These are phyloP conservation scores for Candida mesenterica DNA, from an alignment of 1,139 yeast genomes.

Conservation along the genomic window DNA sequence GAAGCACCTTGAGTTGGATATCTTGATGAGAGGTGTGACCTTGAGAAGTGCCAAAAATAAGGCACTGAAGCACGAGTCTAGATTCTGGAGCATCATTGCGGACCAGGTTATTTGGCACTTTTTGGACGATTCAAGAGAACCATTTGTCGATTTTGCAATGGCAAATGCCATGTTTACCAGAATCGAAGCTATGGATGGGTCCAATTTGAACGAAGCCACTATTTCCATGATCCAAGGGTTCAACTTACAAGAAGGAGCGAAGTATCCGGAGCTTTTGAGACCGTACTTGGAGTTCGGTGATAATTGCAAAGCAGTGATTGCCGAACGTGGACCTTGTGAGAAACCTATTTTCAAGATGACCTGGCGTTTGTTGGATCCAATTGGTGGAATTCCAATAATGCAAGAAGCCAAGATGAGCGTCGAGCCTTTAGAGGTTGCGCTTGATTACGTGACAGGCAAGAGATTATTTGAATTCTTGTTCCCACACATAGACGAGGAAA, in stretches of 20 bases:
- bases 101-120: conserved; percentile 76
- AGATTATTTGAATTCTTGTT: conserved; percentile 62
- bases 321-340: conserved; percentile 4
- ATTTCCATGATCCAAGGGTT: conserved; percentile 69
- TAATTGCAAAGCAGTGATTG: neutral
- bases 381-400: conserved; percentile 79
- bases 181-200: conserved; percentile 51
- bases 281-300: conserved; percentile 38
- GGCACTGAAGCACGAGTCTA: conserved; percentile 27
- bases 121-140: conserved; percentile 53
- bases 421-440: conserved; percentile 68
- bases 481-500: conserved; percentile 37
- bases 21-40: conserved; percentile 67
- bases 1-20: conserved; percentile 55
- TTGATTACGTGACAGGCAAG: conserved; percentile 69
- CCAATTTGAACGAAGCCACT: conserved; percentile 60
- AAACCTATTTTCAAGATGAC: conserved; percentile 50
- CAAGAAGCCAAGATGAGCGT: conserved; percentile 48
- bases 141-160: conserved; percentile 71
- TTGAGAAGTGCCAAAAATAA: conserved; percentile 41
- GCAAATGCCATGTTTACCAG: conserved; percentile 62
- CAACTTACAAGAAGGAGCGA: conserved; percentile 58
- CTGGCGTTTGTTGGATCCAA: conserved; percentile 77
- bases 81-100: conserved; percentile 40
- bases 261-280: conserved; percentile 70